These are phyloP conservation scores for Phyllachora maydis DNA, from an alignment of 2,329 filamentous ascomycete genomes.

Conservation along the genomic window DNA sequence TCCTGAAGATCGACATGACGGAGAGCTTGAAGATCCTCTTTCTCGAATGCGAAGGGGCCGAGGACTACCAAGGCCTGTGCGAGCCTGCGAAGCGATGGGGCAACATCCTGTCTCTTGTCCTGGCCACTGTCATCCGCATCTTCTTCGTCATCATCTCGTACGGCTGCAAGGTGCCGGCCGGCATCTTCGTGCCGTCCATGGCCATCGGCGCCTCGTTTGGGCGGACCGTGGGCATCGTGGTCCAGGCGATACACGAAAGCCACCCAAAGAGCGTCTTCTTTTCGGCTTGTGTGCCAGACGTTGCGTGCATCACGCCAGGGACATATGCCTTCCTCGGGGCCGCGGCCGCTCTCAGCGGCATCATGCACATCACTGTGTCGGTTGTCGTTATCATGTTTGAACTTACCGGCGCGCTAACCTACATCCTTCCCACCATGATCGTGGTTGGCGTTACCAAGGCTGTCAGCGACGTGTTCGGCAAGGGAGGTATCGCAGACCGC, in stretches of 20 bases:
- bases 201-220: constrained; percentile 90
- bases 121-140: constrained; percentile 64
- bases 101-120: constrained; percentile 57
- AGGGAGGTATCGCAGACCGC: constrained; percentile 87
- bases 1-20: constrained; percentile 93
- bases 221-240: constrained; percentile 80
- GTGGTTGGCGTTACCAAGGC: constrained; percentile 94
- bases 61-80: constrained; percentile 82
- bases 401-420: constrained; percentile 87
- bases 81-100: constrained; percentile 53
- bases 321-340: constrained; percentile 94
- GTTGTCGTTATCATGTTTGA: constrained; percentile 99
- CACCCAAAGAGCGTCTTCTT: constrained; percentile 75
- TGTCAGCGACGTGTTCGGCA: constrained; percentile 77
- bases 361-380: constrained; percentile 95
- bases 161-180: constrained; percentile 91
- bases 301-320: constrained; percentile 89
- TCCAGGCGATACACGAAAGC: constrained; percentile 71
- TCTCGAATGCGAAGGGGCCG: constrained; percentile 71
- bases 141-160: constrained; percentile 89
- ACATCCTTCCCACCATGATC: constrained; percentile 97
- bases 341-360: constrained; percentile 75
- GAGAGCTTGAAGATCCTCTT: constrained; percentile 99
- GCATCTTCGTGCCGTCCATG: constrained; percentile 97
- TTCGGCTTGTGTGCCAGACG: constrained; percentile 69